phyloP scores from a whole-genome alignment of 1,284 basidiomycete genomes.

The Meripilus lineatus region DNA sequence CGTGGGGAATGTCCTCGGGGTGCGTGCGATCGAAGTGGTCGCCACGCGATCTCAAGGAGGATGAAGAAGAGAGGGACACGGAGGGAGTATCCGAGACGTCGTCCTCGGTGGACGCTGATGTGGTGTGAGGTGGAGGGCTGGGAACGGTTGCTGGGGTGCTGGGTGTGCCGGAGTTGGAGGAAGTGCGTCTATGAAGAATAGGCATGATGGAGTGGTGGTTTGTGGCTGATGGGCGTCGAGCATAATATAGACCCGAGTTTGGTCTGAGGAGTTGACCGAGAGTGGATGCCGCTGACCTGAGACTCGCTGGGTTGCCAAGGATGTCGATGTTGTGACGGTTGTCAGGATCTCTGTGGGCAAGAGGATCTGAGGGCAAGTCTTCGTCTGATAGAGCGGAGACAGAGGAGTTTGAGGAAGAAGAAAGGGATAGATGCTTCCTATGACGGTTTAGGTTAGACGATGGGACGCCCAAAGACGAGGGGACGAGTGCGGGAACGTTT shows the following conservation, averaged over 20 bases:
- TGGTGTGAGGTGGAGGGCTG: constrained; percentile 29
- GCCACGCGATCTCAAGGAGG: constrained; percentile 16
- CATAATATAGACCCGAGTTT: constrained; percentile 45
- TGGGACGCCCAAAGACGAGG: constrained; percentile 58
- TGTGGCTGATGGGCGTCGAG: constrained; percentile 64
- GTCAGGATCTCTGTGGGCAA: constrained; percentile 23
- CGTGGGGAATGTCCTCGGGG: constrained; percentile 11
- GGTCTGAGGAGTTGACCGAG: constrained; percentile 33
- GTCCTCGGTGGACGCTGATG: constrained; percentile 43
- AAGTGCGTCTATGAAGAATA: constrained; percentile 47
- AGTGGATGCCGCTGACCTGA: constrained; percentile 33
- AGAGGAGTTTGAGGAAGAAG: constrained; percentile 43
- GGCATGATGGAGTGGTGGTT: constrained; percentile 63
- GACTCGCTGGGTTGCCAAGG: constrained; percentile 7
- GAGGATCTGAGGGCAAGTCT: constrained; percentile 26
- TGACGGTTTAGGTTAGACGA: constrained; percentile 25
- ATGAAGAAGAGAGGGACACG: constrained; percentile 23
- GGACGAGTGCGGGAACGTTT: constrained; percentile 27
- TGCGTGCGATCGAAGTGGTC: constrained; percentile 6
- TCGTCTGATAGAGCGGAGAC: constrained; percentile 45
- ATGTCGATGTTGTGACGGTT: constrained; percentile 26
- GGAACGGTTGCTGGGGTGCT: constrained; percentile 39
- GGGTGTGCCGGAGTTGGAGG: constrained; percentile 34
- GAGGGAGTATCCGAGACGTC: constrained; percentile 37
- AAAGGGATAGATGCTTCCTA: constrained; percentile 13